Percentiles rank a stretch among this genome's conserved stretches.
phyloP scores from a whole-genome alignment of 2,329 filamentous ascomycete species.

The Epicoccum sorghinum region DNA sequence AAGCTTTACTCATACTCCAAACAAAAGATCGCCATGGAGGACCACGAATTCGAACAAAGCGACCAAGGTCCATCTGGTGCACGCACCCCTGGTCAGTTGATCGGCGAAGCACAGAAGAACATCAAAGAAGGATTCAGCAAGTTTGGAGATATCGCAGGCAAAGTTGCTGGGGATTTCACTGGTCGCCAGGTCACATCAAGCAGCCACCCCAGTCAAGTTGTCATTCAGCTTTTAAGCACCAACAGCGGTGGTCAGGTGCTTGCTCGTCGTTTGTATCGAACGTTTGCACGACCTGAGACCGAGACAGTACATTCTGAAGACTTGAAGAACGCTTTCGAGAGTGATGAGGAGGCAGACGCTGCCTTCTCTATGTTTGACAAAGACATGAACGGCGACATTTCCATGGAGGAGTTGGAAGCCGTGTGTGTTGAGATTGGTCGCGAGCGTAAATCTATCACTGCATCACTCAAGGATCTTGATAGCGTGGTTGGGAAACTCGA shows the following conservation, averaged over 20 bases:
- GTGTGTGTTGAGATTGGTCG: constrained; percentile 94
- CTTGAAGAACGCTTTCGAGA: constrained; percentile 77
- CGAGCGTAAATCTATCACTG: constrained; percentile 93
- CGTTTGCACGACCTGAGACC: constrained; percentile 74
- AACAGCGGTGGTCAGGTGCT: constrained; percentile 80
- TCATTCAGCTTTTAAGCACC: constrained; percentile 75
- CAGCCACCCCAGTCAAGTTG: constrained; percentile 83
- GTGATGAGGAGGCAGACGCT: constrained; percentile 83
- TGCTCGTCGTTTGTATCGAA: constrained; percentile 86
- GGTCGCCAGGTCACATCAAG: constrained; percentile 71
- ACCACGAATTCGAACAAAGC: constrained; percentile 75
- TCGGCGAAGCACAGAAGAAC: constrained; percentile 73
- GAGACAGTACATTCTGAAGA: constrained; percentile 82
- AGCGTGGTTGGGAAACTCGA: constrained; percentile 91
- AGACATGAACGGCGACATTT: constrained; percentile 95
- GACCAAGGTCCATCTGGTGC: constrained; percentile 60
- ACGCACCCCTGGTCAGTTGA: constrained; percentile 74
- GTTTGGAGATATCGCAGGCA: constrained; percentile 83
- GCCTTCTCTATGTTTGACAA: constrained; percentile 95
- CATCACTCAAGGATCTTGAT: constrained; percentile 92
- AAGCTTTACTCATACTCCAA: constrained; percentile 71
- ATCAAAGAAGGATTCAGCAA: constrained; percentile 78
- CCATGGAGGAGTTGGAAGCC: constrained; percentile 90
- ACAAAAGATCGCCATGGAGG: constrained; percentile 69
- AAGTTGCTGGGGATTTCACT: constrained; percentile 89